Evolutionary conservation across 2,329 filamentous ascomycete species (phyloP), one percentile per base, ranked within the genome.

Genomic region (Pestalotiopsis sp.): DNA sequence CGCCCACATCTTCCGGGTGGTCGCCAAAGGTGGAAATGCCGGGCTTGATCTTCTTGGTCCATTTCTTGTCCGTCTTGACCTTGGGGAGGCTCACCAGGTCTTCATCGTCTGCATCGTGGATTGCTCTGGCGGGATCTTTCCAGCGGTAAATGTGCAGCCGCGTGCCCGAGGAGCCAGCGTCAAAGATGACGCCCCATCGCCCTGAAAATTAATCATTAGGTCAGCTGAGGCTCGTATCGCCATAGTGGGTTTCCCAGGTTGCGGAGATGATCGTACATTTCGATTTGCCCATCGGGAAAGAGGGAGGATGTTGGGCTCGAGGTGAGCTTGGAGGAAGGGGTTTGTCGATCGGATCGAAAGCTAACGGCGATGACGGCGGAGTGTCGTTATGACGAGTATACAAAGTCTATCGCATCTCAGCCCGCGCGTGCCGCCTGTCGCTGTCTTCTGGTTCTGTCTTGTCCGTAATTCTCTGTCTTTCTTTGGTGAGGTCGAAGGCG

Each of bases 151-250:
- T 89, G 80, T 99, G 94, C 71, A 97, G 87, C 78, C 96, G 92
- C 75, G 95, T 98, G 78, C 96, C 95, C 80, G 96, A 98, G 80
- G 96, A 98, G 74, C 96, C 96, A 78, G 96, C 96, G 86, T 99
- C 96, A 76, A 99, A 88, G 78, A 99, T 94, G 75, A 98, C 93
- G 78, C 94, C 96, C 86, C 97, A 98, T 83, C 88, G 86, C 76
- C 85, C 87, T 89, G 64, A 17, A 6, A 10, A 35, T n/a, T 10
- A 64, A 52, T 20, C 35, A 20, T n/a, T 57, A 11, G 24, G 39
- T 66, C 57, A 66, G 64, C 55, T 13, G 22, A 38, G 9, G 26
- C 40, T 48, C 30, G 24, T 40, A 52, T 52, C 22, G 44, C 35
- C 48, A n/a, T 11, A 38, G 63, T 57, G 22, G 38, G 13, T 38